Conservation (phyloP, 805 yeast species). For the Clavispora santaluciae region DNA sequence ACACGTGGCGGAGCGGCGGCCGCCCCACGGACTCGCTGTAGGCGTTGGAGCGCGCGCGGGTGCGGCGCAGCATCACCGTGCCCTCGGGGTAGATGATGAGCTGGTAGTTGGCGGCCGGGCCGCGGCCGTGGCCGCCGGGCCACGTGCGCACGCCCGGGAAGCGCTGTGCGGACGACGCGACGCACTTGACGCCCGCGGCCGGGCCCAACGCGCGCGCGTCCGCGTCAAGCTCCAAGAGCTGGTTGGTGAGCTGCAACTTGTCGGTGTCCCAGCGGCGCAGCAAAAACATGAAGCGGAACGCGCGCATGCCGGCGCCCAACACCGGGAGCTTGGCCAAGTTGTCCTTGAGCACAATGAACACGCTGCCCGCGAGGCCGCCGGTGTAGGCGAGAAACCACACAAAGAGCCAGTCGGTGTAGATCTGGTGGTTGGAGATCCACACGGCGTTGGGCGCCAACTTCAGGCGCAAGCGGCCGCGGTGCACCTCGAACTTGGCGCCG, state of each 20-base stretch:
- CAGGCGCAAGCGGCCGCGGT: conserved; percentile 8
- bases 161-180: conserved; percentile 23
- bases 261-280: conserved; percentile 86
- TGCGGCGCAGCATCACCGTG: conserved; percentile 70
- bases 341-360: conserved; percentile 74
- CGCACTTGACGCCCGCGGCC: conserved; percentile 36
- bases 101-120: conserved; percentile 45
- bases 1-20: conserved; percentile 53
- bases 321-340: conserved; percentile 65
- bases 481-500: conserved; percentile 14
- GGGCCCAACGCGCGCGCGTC: conserved; percentile 56
- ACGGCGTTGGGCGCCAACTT: conserved; percentile 49
- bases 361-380: conserved; percentile 55
- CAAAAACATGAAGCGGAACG: conserved; percentile 71
- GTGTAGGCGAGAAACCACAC: conserved; percentile 83
- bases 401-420: conserved; percentile 90
- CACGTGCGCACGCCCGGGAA: conserved; percentile 17
- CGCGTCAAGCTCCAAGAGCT: conserved; percentile 54
- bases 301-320: conserved; percentile 81
- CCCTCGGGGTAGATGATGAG: conserved; percentile 91
- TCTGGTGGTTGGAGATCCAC: conserved; percentile 85
- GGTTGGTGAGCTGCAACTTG: conserved; percentile 50
- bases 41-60: conserved; percentile 50
- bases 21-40: conserved; percentile 52
- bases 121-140: conserved; percentile 26